These are phyloP conservation scores for Psidium guajava DNA, from an alignment of 345 rosid genomes.

Conservation along the genomic window DNA sequence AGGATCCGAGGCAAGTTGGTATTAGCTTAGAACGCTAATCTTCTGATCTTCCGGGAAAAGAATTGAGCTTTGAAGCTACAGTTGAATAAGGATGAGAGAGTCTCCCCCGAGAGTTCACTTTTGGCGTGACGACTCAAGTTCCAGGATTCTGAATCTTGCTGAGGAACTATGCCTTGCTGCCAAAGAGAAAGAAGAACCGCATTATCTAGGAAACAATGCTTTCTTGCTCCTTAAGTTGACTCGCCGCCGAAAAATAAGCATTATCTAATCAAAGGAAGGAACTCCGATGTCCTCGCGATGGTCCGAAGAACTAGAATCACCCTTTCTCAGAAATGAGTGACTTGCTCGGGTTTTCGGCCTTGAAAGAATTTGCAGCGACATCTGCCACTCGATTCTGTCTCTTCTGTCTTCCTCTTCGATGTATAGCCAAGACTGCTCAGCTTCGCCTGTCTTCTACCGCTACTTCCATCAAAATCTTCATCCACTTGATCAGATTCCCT, in stretches of 20 bases:
- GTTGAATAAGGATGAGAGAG: too few relatives aligned
- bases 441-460: constrained; percentile 53
- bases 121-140: too few relatives aligned
- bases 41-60: too few relatives aligned
- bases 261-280: not conserved
- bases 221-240: not conserved
- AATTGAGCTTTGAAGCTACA: too few relatives aligned
- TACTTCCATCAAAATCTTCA: constrained; percentile 35
- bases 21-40: too few relatives aligned
- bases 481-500: constrained; percentile 64
- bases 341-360: constrained; percentile 64
- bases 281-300: not conserved
- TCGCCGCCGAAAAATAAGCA: not conserved
- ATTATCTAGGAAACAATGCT: not conserved
- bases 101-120: too few relatives aligned
- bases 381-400: constrained; percentile 69
- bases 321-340: constrained; percentile 44
- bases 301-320: not conserved
- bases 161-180: not conserved
- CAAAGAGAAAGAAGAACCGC: not conserved
- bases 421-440: constrained; percentile 56
- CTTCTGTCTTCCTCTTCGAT: constrained; percentile 59
- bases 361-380: constrained; percentile 80
- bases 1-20: too few relatives aligned
- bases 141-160: too few relatives aligned